Conservation (phyloP, 306 rosid genomes). For the Vigna reflexopilosa region DNA sequence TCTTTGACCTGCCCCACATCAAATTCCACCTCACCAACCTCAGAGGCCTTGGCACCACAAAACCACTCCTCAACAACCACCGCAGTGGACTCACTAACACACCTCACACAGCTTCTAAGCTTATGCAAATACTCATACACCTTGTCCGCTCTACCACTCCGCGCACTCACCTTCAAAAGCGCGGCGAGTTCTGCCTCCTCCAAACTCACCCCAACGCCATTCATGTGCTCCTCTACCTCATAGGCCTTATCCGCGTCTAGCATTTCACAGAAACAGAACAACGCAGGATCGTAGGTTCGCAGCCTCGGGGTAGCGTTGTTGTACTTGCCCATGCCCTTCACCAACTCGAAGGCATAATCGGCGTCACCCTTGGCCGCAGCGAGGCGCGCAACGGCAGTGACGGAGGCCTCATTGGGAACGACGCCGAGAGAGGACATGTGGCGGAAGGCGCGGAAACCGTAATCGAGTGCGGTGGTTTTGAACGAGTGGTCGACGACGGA, state of each 20-base stretch:
- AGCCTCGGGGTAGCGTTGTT: slow-evolving; percentile 62
- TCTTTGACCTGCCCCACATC: slow-evolving; percentile 54
- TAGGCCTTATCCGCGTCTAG: slow-evolving; percentile 77
- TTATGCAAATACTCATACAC: slow-evolving; percentile 85
- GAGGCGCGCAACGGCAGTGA: slow-evolving; percentile 76
- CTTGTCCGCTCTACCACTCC: slow-evolving; percentile 58
- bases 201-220: slow-evolving; percentile 48
- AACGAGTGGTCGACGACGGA: slow-evolving; percentile 58
- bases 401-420: slow-evolving; percentile 79
- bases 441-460: slow-evolving; percentile 72
- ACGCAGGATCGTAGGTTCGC: slow-evolving; percentile 74
- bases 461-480: slow-evolving; percentile 51
- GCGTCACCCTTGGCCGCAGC: slow-evolving; percentile 78
- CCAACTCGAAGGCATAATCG: slow-evolving; percentile 64
- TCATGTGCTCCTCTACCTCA: slow-evolving; percentile 77
- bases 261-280: slow-evolving; percentile 70
- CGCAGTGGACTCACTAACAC: slow-evolving; percentile 64
- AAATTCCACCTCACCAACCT: slow-evolving; percentile 54
- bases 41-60: slow-evolving; percentile 54
- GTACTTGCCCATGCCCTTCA: slow-evolving; percentile 56
- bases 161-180: slow-evolving; percentile 66
- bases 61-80: slow-evolving; percentile 79
- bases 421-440: slow-evolving; percentile 56
- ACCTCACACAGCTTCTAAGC: slow-evolving; percentile 65
- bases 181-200: slow-evolving; percentile 82